A percentile compares a stretch with the other conserved stretches of the same genome.
phyloP scores from a whole-genome alignment of 1,284 basidiomycete species.

The Xanthoconium separans region DNA sequence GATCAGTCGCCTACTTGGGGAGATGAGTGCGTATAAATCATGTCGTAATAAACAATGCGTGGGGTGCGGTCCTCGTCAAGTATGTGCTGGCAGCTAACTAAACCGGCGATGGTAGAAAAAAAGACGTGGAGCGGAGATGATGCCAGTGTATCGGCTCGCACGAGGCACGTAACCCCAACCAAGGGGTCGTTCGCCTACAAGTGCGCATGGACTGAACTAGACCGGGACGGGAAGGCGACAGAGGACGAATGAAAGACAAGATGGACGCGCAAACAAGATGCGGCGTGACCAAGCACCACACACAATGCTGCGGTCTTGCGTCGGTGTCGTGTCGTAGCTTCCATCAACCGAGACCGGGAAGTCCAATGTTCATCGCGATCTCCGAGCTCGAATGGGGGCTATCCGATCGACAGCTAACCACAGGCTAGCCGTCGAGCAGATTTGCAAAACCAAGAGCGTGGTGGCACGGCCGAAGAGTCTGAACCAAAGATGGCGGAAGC shows the following conservation, averaged over 20 bases:
- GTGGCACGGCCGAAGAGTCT: constrained; percentile 48
- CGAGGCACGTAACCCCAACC: constrained; percentile 70
- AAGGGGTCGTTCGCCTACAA: constrained; percentile 73
- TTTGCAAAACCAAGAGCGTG: constrained; percentile 27
- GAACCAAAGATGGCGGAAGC: constrained; percentile 19
- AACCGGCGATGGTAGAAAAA: constrained; percentile 17
- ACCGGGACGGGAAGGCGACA: constrained; percentile 43
- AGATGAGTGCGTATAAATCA: constrained; percentile 29
- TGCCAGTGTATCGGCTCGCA: constrained; percentile 69
- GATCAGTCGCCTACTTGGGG: constrained; percentile 35
- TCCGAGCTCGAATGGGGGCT: constrained; percentile 26
- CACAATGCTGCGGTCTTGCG: constrained; percentile 64
- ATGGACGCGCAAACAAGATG: constrained; percentile 40
- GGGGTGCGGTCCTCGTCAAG: constrained; percentile 23
- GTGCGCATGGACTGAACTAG: constrained; percentile 53
- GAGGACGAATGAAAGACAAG: constrained; percentile 44
- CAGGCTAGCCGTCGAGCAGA: constrained; percentile 17
- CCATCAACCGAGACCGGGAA: constrained; percentile 44
- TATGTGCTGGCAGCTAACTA: constrained; percentile 20
- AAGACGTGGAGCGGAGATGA: constrained; percentile 30
- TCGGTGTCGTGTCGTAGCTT: constrained; percentile 54
- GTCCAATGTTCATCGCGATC: constrained; percentile 48
- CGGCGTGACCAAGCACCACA: constrained; percentile 43
- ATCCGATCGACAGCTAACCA: constrained; percentile 17
- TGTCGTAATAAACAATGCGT: constrained; percentile 36